These are phyloP conservation scores for Phytophthora uliginosa DNA, from an alignment of 352 stramenopile genomes.

Conservation along the genomic window DNA sequence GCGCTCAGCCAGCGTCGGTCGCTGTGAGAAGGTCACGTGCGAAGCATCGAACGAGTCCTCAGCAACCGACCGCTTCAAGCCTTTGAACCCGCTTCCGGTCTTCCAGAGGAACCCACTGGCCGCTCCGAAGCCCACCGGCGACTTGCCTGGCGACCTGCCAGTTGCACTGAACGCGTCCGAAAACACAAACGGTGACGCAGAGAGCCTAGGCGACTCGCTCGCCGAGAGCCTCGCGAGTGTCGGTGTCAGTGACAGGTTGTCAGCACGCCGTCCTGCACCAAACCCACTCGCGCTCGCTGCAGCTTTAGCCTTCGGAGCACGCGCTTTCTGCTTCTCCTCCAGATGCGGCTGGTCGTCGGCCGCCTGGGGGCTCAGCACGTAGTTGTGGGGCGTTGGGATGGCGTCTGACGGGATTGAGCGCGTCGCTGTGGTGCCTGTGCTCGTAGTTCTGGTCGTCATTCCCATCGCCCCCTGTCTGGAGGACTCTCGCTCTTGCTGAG, in stretches of 20 bases:
- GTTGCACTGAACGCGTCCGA: conserved; percentile 8
- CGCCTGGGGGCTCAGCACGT: conserved; percentile 23
- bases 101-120: conserved; percentile 34
- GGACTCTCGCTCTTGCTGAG: conserved; percentile 14
- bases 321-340: conserved; percentile 1
- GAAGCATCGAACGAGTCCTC: conserved; percentile 16
- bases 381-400: conserved; percentile 15
- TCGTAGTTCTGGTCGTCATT: conserved; percentile 28
- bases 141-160: conserved; percentile 26
- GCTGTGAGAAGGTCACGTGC: conserved; percentile 12
- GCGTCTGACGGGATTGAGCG: conserved; percentile 30
- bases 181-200: conserved; percentile 31
- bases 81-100: conserved; percentile 17
- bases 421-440: conserved; percentile 31
- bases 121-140: conserved; percentile 20
- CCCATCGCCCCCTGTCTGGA: conserved; percentile 17
- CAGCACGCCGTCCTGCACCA: conserved; percentile 13
- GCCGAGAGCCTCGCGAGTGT: conserved; percentile 39
- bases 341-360: background rate
- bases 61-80: conserved; percentile 13
- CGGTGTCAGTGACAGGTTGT: conserved; percentile 39
- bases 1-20: conserved; percentile 36
- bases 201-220: conserved; percentile 27
- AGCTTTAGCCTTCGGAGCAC: conserved; percentile 3
- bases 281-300: conserved; percentile 1